Percentiles rank a stretch among this genome's conserved stretches.
These are phyloP conservation scores for Moringa oleifera DNA, from an alignment of 345 rosid species.

Conservation along the genomic window DNA sequence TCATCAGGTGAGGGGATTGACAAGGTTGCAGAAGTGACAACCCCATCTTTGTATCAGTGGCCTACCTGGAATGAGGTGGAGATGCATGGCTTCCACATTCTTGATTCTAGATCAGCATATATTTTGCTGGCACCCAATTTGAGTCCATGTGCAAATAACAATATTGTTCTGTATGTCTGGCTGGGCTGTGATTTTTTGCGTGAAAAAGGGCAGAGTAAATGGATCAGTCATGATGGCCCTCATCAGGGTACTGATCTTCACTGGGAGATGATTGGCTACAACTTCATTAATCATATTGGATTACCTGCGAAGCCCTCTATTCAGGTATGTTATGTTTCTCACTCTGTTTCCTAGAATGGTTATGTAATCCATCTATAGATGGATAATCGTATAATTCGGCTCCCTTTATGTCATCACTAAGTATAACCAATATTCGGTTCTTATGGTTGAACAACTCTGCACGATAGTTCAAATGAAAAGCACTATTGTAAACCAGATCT, in stretches of 20 bases:
- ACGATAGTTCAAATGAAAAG: too few species aligned
- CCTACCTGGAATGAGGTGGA: slow-evolving; percentile 30
- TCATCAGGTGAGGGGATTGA: slow-evolving; percentile 3
- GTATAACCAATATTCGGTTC: too few species aligned
- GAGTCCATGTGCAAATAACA: slow-evolving; percentile 5
- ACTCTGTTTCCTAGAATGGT: too few species aligned
- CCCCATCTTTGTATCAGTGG: slow-evolving; percentile 30
- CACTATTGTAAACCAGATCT: too few species aligned
- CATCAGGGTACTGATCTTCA: slow-evolving; percentile 12
- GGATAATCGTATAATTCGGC: too few species aligned
- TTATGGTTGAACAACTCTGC: too few species aligned
- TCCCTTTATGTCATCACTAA: too few species aligned
- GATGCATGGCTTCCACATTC: slow-evolving; percentile 17
- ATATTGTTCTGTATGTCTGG: slow-evolving; percentile 33
- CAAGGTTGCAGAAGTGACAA: slow-evolving; percentile 7
- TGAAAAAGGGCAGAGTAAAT: slow-evolving; percentile 14
- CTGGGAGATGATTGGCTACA: slow-evolving; percentile 22
- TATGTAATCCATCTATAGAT: too few species aligned
- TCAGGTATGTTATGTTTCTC: slow-evolving; percentile 23
- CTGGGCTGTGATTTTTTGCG: slow-evolving; percentile 17
- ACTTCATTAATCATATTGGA: slow-evolving; percentile 27
- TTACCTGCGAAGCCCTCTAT: slow-evolving; percentile 20
- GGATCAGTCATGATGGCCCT: slow-evolving; percentile 6
- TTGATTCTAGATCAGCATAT: slow-evolving; percentile 33
- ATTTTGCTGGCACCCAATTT: slow-evolving; percentile 23